Percentiles rank a stretch among this genome's conserved stretches.
Evolutionary conservation across 176 grass and related monocot genomes (phyloP).

Genomic region (Triticum dicoccoides): DNA sequence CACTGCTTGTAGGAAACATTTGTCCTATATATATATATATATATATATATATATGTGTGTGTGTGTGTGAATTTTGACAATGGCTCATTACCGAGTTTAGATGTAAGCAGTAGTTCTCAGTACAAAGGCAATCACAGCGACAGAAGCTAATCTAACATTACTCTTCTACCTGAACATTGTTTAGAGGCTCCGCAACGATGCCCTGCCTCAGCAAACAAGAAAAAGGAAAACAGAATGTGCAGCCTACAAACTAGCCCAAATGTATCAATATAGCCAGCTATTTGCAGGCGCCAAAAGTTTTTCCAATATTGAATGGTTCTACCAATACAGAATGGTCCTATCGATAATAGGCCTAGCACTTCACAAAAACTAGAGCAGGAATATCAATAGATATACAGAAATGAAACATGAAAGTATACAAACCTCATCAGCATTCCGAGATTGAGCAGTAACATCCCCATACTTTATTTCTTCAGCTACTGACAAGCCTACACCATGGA

Average conservation of each 20-base stretch:
- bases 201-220: not conserved
- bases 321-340: not conserved
- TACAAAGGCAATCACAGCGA: not conserved
- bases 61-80: constrained; percentile 15
- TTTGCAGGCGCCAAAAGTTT: constrained; percentile 9
- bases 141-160: not conserved
- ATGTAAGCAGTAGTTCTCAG: constrained; percentile 12
- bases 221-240: not conserved
- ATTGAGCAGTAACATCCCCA: constrained; percentile 43
- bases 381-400: not conserved
- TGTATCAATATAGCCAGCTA: not conserved
- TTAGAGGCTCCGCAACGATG: not conserved
- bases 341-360: not conserved
- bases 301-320: not conserved
- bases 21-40: too few species aligned
- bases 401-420: constrained; percentile 16
- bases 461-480: constrained; percentile 76
- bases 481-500: constrained; percentile 87
- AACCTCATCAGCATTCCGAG: constrained; percentile 68
- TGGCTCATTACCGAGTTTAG: not conserved
- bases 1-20: too few species aligned
- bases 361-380: constrained; percentile 10
- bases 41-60: too few species aligned
- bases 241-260: not conserved
- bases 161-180: not conserved